Percentiles rank a stretch among this genome's conserved stretches.
These are phyloP conservation scores for Aspergillus jensenii DNA, from an alignment of 2,329 filamentous ascomycete genomes.

Conservation along the genomic window DNA sequence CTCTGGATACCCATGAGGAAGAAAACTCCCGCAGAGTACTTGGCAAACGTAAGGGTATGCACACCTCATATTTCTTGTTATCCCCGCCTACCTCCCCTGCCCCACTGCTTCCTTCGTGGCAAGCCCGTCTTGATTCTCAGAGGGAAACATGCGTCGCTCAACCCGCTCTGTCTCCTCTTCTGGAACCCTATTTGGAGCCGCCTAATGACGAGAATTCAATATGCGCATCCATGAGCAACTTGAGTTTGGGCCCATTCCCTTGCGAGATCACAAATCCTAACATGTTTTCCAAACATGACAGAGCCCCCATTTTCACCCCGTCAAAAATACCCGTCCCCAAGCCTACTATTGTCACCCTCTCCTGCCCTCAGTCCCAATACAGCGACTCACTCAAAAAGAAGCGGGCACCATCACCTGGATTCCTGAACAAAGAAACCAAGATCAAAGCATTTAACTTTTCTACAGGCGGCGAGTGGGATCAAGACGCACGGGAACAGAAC, in stretches of 20 bases:
- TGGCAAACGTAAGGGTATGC: constrained; percentile 56
- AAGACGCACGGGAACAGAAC: constrained; percentile 71
- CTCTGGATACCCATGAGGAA: constrained; percentile 43
- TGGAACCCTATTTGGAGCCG: background rate
- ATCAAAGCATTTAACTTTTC: constrained; percentile 54
- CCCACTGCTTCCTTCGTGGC: background rate
- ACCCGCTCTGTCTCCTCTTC: background rate
- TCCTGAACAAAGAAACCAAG: constrained; percentile 74
- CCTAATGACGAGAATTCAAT: constrained; percentile 2
- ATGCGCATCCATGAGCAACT: constrained; percentile 7
- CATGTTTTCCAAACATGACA: constrained; percentile 9
- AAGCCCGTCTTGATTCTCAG: constrained; percentile 12
- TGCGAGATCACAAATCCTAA: constrained; percentile 15
- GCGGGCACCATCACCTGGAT: constrained; percentile 45
- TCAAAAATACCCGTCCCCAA: constrained; percentile 25
- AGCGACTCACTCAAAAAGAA: constrained; percentile 39
- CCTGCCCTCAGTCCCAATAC: constrained; percentile 18
- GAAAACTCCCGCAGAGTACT: constrained; percentile 33
- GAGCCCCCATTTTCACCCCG: constrained; percentile 12
- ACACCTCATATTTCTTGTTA: constrained; percentile 33
- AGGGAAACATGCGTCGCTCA: background rate
- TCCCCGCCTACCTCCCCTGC: constrained; percentile 21
- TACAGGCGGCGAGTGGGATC: constrained; percentile 61
- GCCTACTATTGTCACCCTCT: constrained; percentile 41
- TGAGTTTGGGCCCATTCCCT: constrained; percentile 10